These are phyloP conservation scores for Wickerhamomyces alni DNA, from an alignment of 805 yeast species.

Conservation along the genomic window DNA sequence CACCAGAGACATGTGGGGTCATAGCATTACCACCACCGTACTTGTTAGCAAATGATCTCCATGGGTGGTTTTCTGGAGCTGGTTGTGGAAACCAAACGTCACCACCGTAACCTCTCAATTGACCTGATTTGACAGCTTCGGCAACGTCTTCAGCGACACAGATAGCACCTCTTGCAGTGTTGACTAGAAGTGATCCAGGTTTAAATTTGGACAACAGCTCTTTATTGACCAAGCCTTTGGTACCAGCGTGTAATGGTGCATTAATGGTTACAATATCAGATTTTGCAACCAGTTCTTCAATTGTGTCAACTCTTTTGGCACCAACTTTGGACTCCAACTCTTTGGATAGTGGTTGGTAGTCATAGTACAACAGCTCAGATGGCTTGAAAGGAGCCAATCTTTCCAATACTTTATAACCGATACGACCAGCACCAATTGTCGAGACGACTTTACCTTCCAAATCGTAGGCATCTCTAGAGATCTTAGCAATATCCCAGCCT, in stretches of 20 bases:
- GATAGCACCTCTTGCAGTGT: constrained; percentile 82
- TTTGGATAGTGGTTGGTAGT: constrained; percentile 61
- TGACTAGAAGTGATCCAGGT: constrained; percentile 66
- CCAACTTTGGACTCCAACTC: constrained; percentile 54
- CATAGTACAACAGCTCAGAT: constrained; percentile 66
- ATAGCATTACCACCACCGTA: constrained; percentile 76
- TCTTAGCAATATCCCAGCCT: constrained; percentile 73
- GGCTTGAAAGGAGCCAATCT: constrained; percentile 70
- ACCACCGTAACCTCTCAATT: constrained; percentile 75
- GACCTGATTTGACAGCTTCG: constrained; percentile 63
- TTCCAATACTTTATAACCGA: constrained; percentile 71
- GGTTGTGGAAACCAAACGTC: constrained; percentile 88
- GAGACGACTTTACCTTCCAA: constrained; percentile 70
- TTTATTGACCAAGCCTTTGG: constrained; percentile 63
- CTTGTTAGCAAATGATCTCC: constrained; percentile 64
- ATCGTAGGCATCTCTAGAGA: constrained; percentile 69
- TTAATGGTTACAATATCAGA: constrained; percentile 74
- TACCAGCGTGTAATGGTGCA: constrained; percentile 68
- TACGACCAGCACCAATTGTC: constrained; percentile 81
- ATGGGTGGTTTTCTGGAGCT: constrained; percentile 70
- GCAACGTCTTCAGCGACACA: constrained; percentile 70
- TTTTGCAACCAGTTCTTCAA: constrained; percentile 60
- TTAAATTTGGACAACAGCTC: constrained; percentile 62
- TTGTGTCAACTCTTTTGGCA: constrained; percentile 49
- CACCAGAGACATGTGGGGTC: constrained; percentile 80